phyloP scores from a whole-genome alignment of 192 early-diverging fungal genomes.

The Coemansia sp. region DNA sequence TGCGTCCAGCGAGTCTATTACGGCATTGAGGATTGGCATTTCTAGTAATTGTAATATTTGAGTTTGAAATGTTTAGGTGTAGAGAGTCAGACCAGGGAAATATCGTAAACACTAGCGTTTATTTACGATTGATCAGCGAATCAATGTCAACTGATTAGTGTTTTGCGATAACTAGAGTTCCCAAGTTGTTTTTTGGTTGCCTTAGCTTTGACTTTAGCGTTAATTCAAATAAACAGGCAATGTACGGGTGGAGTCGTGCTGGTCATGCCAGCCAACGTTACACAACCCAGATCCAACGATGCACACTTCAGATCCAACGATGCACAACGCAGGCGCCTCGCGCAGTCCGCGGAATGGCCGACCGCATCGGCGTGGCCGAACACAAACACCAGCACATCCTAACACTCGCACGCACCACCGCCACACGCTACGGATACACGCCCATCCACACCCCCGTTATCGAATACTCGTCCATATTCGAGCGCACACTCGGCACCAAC shows the following conservation, averaged over 20 bases:
- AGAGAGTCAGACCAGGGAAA: too few species aligned
- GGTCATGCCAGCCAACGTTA: slow-evolving; percentile 1
- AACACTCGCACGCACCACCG: slow-evolving; percentile 33
- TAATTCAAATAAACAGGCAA: not conserved
- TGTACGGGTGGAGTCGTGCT: not conserved
- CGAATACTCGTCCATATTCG: slow-evolving; percentile 63
- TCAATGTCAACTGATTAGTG: not conserved
- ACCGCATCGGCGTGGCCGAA: slow-evolving; percentile 55
- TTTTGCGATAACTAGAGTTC: too few species aligned
- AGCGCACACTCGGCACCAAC: slow-evolving; percentile 59
- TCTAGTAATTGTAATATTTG: too few species aligned
- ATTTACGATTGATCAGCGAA: not conserved
- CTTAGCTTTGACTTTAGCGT: not conserved
- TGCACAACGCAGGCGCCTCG: slow-evolving; percentile 30
- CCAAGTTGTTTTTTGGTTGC: not conserved
- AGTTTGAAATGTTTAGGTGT: too few species aligned
- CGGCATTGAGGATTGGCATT: slow-evolving; percentile 39
- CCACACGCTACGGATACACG: slow-evolving; percentile 55
- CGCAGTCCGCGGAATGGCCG: slow-evolving; percentile 62
- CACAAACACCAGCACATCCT: slow-evolving; percentile 51
- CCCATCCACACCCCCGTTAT: slow-evolving; percentile 64
- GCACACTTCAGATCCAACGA: not conserved
- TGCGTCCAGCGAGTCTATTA: slow-evolving; percentile 34
- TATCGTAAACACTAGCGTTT: not conserved
- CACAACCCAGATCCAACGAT: not conserved